Conservation (phyloP, 331 rosid genomes). For the Prunus yedoensis region DNA sequence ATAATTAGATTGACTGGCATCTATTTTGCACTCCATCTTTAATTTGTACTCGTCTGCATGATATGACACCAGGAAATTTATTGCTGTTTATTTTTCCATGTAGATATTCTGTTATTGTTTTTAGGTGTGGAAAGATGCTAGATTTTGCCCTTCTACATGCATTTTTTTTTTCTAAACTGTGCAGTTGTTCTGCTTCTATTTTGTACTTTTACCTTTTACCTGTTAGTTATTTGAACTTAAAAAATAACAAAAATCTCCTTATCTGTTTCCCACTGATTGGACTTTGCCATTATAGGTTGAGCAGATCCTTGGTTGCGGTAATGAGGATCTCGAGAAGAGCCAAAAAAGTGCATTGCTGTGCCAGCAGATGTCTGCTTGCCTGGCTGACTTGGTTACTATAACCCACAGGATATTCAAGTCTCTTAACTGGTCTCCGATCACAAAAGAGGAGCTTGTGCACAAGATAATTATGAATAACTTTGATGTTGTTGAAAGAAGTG, state of each 20-base stretch:
- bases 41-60: background rate
- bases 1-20: background rate
- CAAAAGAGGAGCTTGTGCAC: constrained; percentile 70
- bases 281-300: constrained; percentile 32
- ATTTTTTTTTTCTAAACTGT: too few relatives aligned
- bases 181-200: background rate
- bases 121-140: too few relatives aligned
- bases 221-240: background rate
- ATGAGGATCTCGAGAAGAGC: constrained; percentile 26
- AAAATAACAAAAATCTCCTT: too few relatives aligned
- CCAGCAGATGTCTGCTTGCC: constrained; percentile 25
- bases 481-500: constrained; percentile 57
- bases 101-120: background rate
- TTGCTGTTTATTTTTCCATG: background rate
- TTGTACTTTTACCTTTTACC: background rate
- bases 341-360: constrained; percentile 18
- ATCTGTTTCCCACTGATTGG: constrained; percentile 10
- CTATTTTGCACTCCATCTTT: too few relatives aligned
- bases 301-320: constrained; percentile 19
- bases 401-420: constrained; percentile 50
- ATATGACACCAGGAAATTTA: background rate
- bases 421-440: constrained; percentile 48
- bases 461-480: constrained; percentile 56
- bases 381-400: constrained; percentile 51
- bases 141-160: too few relatives aligned